Evolutionary conservation across 257 asterid genomes (phyloP).

Genomic region (Fraxinus anomala): DNA sequence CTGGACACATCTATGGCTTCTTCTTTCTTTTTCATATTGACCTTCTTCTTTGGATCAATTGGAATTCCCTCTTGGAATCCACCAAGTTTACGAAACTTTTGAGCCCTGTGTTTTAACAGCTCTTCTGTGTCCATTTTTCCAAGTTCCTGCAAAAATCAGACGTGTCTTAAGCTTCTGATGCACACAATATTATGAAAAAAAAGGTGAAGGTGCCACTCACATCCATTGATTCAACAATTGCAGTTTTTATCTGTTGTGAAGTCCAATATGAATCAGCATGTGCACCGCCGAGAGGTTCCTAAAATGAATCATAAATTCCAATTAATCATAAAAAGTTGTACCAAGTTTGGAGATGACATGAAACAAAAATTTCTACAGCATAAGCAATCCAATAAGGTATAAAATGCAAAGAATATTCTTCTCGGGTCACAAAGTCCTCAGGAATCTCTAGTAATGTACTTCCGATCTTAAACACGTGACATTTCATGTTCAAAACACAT

Average conservation of each 20-base stretch:
- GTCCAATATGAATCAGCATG: slow-evolving; percentile 95
- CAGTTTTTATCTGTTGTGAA: slow-evolving; percentile 83
- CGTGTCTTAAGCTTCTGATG: slow-evolving; percentile 25
- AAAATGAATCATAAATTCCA: slow-evolving; percentile 25
- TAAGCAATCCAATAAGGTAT: not conserved
- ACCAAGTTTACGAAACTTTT: slow-evolving; percentile 73
- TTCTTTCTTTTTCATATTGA: slow-evolving; percentile 71
- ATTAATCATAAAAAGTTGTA: not conserved
- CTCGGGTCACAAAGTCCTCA: not conserved
- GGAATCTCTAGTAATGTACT: not conserved
- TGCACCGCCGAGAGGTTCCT: slow-evolving; percentile 99
- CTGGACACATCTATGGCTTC: slow-evolving; percentile 46
- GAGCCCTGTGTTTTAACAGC: slow-evolving; percentile 65
- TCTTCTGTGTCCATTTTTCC: slow-evolving; percentile 63
- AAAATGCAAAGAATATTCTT: not conserved
- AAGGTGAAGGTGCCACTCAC: slow-evolving; percentile 51
- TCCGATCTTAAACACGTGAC: not conserved
- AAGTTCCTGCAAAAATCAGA: slow-evolving; percentile 62
- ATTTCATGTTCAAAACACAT: slow-evolving; percentile 5
- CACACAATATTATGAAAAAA: slow-evolving; percentile 2
- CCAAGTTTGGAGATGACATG: not conserved
- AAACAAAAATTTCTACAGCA: not conserved
- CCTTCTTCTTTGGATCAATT: slow-evolving; percentile 58
- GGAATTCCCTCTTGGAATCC: slow-evolving; percentile 72
- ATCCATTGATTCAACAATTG: slow-evolving; percentile 81